Conservation (phyloP, 495 filamentous ascomycete species). For the Penicillium odoratum region DNA sequence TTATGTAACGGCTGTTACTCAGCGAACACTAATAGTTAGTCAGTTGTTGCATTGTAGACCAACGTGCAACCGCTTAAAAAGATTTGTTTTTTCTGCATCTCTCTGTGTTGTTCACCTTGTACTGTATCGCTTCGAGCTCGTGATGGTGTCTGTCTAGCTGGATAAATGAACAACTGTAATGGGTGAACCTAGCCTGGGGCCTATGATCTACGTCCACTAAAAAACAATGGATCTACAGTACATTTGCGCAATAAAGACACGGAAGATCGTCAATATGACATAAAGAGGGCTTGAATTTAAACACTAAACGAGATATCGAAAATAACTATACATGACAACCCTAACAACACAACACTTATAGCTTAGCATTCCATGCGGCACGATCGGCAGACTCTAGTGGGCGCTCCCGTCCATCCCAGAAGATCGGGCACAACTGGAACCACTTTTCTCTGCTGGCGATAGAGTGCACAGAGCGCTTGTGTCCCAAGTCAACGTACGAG, state of each 20-base stretch:
- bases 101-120: not conserved
- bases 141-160: too few species aligned
- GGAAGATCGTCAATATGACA: not conserved
- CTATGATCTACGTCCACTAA: not conserved
- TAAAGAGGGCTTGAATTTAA: not conserved
- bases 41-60: not conserved
- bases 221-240: not conserved
- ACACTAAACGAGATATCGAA: not conserved
- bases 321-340: constrained; percentile 1
- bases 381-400: constrained; percentile 49
- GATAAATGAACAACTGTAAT: too few species aligned
- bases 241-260: not conserved
- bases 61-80: not conserved
- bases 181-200: too few species aligned
- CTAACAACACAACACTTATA: constrained; percentile 21
- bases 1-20: not conserved
- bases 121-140: too few species aligned
- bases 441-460: constrained; percentile 62
- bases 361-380: constrained; percentile 50
- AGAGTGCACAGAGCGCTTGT: constrained; percentile 65
- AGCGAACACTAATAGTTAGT: not conserved
- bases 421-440: constrained; percentile 66
- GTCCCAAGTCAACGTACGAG: constrained; percentile 65
- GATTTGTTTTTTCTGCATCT: not conserved
- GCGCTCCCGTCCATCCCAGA: constrained; percentile 45